Conservation (phyloP, 345 rosid species). For the Toxicodendron radicans region DNA sequence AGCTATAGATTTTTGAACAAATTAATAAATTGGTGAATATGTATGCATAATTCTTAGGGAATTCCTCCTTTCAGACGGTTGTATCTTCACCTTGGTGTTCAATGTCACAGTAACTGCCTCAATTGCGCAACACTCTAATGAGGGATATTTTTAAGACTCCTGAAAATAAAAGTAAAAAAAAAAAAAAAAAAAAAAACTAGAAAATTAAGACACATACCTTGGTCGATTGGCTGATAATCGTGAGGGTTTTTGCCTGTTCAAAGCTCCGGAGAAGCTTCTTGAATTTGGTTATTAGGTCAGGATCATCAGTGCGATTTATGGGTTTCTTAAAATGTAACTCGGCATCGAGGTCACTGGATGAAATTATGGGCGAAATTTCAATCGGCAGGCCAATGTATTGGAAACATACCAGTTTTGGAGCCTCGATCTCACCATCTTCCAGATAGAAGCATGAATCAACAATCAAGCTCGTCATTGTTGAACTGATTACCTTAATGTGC, state of each 20-base stretch:
- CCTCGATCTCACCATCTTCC: not conserved
- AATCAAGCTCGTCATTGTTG: not conserved
- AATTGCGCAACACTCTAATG: too few species aligned
- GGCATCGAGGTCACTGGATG: not conserved
- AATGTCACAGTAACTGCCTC: too few species aligned
- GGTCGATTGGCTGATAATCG: not conserved
- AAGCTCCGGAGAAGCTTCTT: not conserved
- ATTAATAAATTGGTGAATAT: too few species aligned
- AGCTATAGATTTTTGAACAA: too few species aligned
- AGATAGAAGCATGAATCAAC: not conserved
- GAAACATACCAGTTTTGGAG: not conserved
- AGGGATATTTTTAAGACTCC: too few species aligned
- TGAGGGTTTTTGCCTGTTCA: not conserved
- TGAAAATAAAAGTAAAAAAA: too few species aligned
- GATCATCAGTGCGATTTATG: not conserved
- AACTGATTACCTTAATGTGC: not conserved
- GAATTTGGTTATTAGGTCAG: not conserved
- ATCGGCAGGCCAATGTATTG: not conserved
- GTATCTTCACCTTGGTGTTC: too few species aligned
- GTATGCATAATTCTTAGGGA: too few species aligned
- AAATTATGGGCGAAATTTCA: not conserved
- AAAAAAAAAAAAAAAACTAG: too few species aligned
- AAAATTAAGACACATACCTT: not conserved
- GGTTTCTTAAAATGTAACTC: not conserved
- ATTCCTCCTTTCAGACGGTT: too few species aligned